phyloP scores from a whole-genome alignment of 345 rosid genomes.

The Linum tenue region DNA sequence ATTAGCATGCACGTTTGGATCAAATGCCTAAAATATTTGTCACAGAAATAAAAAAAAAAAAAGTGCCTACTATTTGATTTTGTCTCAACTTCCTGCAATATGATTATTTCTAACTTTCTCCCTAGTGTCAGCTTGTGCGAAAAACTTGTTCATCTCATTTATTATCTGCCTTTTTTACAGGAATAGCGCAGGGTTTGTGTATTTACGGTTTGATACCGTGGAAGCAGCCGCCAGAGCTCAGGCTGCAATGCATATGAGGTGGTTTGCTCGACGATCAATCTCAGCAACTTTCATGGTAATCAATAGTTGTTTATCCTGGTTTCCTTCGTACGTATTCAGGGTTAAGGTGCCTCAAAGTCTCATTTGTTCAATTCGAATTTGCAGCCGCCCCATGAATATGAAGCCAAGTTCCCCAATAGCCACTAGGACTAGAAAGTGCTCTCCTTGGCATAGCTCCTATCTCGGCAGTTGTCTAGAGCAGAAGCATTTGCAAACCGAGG shows the following conservation, averaged over 20 bases:
- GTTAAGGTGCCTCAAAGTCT: not conserved
- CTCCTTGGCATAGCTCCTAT: too few species aligned
- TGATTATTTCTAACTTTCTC: too few species aligned
- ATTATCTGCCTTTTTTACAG: conserved; percentile 27
- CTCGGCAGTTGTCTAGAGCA: too few species aligned
- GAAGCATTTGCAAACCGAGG: too few species aligned
- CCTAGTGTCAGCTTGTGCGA: too few species aligned
- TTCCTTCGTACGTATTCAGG: not conserved
- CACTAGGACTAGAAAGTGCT: not conserved
- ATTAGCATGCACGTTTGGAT: too few species aligned
- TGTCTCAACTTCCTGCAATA: too few species aligned
- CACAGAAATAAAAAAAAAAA: too few species aligned
- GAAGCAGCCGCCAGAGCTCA: conserved; percentile 63
- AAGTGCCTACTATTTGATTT: too few species aligned
- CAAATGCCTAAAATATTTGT: too few species aligned
- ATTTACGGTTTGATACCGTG: conserved; percentile 54
- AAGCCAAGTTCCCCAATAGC: conserved; percentile 40
- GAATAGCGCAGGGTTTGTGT: conserved; percentile 68
- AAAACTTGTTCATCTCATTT: not conserved
- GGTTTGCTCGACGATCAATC: conserved; percentile 86
- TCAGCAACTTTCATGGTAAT: conserved; percentile 75
- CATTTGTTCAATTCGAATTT: not conserved
- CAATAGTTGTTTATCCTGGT: not conserved
- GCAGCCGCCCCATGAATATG: conserved; percentile 43
- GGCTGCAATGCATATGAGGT: conserved; percentile 81